Evolutionary conservation across 2,329 filamentous ascomycete species (phyloP), one percentile per base, ranked within the genome.

Genomic region (Aureobasidium sp.): DNA sequence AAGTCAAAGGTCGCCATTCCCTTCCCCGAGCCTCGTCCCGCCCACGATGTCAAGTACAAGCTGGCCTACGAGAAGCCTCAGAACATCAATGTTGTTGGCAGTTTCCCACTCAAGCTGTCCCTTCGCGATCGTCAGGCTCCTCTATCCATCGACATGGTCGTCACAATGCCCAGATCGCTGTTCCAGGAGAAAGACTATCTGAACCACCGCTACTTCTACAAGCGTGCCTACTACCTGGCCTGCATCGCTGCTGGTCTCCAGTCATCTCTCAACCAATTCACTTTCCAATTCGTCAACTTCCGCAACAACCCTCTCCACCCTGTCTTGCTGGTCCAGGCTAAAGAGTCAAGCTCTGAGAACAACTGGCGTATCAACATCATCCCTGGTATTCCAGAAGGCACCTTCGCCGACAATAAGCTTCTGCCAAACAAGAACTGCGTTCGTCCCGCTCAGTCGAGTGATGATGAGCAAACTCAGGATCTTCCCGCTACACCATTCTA

Each of bases 111-210:
- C 57, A 87, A 85, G 72, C 92, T 87, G 2, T 87, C 90, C 74
- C 78, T 85, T 62, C 89, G 88, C 68, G 79, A 81, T 11, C 83
- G 87, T 66, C 44, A 59, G 13, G 74, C 76, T 53, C 57, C 64
- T 61, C 76, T 86, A 30, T 79, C 82, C 16, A 80, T 97, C 63
- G 93, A 97, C 73, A 84, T 97, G 81, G 86, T 93, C 6, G 85
- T 96, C 16, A 88, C 89, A 52, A 95, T 99, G 85, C 93, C 94
- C 5, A 74, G 68, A 21, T 69, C 82, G 1, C 76, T 96, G 13
- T 92, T 97, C 69, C 91, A 96, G 70, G 90, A 95, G 48, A 97
- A 97, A 75, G 94, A 99, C 74, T 97, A 93, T 72, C 81, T 92
- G 54, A 91, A 96, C 73, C 83, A 94, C 78, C 85, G 94, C 64